Percentiles rank a stretch among this genome's conserved stretches.
Evolutionary conservation across 306 rosid genomes (phyloP).

Genomic region (Cicer judaicum): DNA sequence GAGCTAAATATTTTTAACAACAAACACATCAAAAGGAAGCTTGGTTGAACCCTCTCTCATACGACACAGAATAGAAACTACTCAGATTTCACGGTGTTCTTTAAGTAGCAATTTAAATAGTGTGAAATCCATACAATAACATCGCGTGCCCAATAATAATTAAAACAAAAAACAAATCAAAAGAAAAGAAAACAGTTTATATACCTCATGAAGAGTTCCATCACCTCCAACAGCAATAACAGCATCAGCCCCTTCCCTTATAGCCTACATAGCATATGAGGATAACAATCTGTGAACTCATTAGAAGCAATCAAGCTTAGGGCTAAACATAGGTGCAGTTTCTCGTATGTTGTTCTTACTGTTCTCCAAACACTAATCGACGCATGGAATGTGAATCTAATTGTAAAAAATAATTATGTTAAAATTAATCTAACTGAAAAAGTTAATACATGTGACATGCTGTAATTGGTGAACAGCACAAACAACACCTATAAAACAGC

Average conservation of each 20-base stretch:
- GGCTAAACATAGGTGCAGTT: background rate
- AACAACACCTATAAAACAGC: background rate
- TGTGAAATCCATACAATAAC: constrained; percentile 11
- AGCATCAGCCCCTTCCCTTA: constrained; percentile 89
- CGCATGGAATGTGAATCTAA: background rate
- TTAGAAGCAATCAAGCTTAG: background rate
- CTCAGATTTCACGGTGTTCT: constrained; percentile 21
- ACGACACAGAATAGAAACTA: constrained; percentile 19
- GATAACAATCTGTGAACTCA: constrained; percentile 29
- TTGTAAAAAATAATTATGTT: background rate
- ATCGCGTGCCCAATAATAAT: background rate
- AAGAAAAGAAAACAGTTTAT: constrained; percentile 31
- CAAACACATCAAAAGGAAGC: background rate
- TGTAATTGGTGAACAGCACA: background rate
- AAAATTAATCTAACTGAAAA: background rate
- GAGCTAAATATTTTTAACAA: constrained; percentile 1
- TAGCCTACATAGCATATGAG: constrained; percentile 60
- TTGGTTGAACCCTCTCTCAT: constrained; percentile 3
- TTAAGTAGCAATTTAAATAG: background rate
- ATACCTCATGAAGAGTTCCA: constrained; percentile 98
- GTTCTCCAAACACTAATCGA: background rate
- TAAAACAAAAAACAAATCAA: background rate
- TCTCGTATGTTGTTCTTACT: background rate
- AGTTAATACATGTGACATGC: background rate
- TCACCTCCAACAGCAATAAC: constrained; percentile 97